These are phyloP conservation scores for Candida tropicalis DNA, from an alignment of 1,139 yeast species.

Conservation along the genomic window DNA sequence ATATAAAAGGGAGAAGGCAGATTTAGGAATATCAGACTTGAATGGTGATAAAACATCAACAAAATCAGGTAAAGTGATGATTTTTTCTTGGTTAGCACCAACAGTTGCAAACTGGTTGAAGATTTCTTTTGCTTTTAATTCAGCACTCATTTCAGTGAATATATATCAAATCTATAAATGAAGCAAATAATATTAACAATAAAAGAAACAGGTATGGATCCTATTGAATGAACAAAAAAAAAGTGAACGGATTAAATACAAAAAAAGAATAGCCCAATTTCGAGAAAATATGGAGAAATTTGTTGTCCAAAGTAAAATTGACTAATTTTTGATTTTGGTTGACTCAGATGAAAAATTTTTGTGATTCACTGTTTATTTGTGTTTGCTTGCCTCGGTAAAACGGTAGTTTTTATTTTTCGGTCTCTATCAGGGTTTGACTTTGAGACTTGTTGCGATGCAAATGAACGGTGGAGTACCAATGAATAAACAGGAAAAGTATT, in stretches of 20 bases:
- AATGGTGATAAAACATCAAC: conserved; percentile 46
- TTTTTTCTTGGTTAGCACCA: conserved; percentile 25
- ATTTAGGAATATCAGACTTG: conserved; percentile 43
- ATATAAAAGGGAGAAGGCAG: conserved; percentile 53
- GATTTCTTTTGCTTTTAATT: conserved; percentile 40
- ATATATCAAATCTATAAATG: conserved; percentile 2
- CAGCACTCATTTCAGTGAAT: conserved; percentile 18
- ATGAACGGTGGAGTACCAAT: not conserved
- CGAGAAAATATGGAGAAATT: conserved; percentile 1
- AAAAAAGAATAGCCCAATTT: not conserved
- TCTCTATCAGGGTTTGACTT: conserved; percentile 4
- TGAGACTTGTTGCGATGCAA: not conserved
- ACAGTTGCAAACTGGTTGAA: conserved; percentile 43
- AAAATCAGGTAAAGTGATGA: conserved; percentile 38
- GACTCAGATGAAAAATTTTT: conserved; percentile 5
- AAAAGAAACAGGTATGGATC: not conserved
- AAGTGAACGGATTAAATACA: not conserved
- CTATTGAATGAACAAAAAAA: not conserved
- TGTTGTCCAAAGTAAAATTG: not conserved
- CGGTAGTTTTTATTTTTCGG: not conserved
- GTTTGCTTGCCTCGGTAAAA: conserved; percentile 2
- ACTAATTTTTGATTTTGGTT: not conserved
- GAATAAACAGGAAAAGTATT: not conserved
- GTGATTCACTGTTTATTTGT: conserved; percentile 1
- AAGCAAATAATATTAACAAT: not conserved